phyloP scores from a whole-genome alignment of 1,284 basidiomycete species.

The Rhodotorula sp. region DNA sequence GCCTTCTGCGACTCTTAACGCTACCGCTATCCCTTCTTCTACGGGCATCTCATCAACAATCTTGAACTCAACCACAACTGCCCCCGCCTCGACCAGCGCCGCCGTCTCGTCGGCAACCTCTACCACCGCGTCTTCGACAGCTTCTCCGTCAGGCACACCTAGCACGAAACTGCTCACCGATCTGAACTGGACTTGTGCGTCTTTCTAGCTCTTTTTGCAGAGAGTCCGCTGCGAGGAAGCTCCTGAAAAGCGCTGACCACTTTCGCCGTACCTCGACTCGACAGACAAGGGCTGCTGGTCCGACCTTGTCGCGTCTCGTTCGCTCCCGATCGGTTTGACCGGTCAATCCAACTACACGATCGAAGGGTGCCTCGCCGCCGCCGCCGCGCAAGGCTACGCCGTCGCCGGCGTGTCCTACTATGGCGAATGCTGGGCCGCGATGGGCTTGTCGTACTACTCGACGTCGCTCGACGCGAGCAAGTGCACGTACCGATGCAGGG shows the following conservation, averaged over 20 bases:
- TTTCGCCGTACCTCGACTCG: background rate
- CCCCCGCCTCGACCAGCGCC: no score
- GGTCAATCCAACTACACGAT: constrained; percentile 19
- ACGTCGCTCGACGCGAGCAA: background rate
- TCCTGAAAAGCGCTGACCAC: background rate
- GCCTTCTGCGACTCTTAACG: background rate
- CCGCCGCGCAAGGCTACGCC: background rate
- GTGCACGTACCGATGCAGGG: constrained; percentile 16
- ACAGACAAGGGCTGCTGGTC: constrained; percentile 25
- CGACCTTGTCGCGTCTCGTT: constrained; percentile 23
- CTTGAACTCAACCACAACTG: no score
- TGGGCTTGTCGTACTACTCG: constrained; percentile 16
- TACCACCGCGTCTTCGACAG: background rate
- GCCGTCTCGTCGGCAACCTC: no score
- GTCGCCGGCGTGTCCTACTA: constrained; percentile 24
- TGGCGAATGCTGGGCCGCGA: constrained; percentile 34
- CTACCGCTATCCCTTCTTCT: no score
- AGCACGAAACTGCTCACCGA: constrained; percentile 11
- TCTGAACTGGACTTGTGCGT: constrained; percentile 21
- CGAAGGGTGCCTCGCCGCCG: constrained; percentile 15
- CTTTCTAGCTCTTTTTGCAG: background rate
- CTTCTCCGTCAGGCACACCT: background rate
- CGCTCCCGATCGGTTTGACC: constrained; percentile 17
- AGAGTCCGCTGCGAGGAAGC: background rate
- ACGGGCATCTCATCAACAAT: no score